Base-by-base conservation (phyloP, 2,329 filamentous ascomycete species). In the Aulographum hederae region DNA sequence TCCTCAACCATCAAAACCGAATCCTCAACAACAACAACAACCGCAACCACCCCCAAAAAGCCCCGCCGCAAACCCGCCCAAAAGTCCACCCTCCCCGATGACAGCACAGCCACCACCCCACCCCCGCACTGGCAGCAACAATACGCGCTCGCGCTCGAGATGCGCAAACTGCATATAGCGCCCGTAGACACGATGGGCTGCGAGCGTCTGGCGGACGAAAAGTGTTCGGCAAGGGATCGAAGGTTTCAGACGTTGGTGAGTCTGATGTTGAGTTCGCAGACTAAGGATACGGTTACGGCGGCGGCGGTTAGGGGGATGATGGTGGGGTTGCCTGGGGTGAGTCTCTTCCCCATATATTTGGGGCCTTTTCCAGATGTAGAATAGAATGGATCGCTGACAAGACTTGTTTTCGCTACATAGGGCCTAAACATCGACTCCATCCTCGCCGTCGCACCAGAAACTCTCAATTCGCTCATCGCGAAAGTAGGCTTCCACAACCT, bases 181-280 rank as follows among this genome's bases (percentile, higher is more conserved):
- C 79, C 86, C 1, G 89, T 98, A 8, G 89, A 98, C 52, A 95
- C 86, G 0, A 94, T 95, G 85, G 89, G 89, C 8, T 98, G 89
- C 54, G 84, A 84, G 53, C 68, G 69, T 5, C 63, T 89, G 6
- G 79, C 78, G 3, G 58, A 69, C 34, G 57, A 64, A 30, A 50
- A 56, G 12, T 52, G 46, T 3, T 51, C 56, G 0, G 59, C 61
- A 12, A 51, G 60, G 33, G 67, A 76, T 46, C 72, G 73, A 48
- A 69, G 85, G 5, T 85, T 91, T 44, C 85, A 94, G 46, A 92
- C 81, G 3, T 67, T 94, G 18, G 65, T 92, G 25, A 71, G 84
- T 11, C 62, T 94, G 38, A 93, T 94, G 85, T 66, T 94, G 20
- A 86, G 78, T 21, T 82, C 76, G 31, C 85, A 94, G 58, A 94